Percentiles rank a stretch among this genome's conserved stretches.
Conservation (phyloP, 345 rosid genomes). For the Brassica incana region DNA sequence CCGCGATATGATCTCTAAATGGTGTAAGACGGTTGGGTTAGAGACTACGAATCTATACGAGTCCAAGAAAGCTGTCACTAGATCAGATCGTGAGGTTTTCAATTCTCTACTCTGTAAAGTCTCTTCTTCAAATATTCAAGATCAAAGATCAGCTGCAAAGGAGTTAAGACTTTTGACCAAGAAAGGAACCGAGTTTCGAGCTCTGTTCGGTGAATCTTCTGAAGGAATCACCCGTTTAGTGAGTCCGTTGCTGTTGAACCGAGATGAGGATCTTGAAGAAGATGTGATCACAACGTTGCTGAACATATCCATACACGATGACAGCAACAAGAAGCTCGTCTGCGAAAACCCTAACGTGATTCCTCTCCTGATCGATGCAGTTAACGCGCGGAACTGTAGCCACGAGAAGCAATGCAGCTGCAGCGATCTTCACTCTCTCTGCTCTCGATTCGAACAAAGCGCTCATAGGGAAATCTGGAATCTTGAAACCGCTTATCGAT, state of each 20-base stretch:
- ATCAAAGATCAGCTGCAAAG: conserved; percentile 77
- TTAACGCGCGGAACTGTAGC: conserved; percentile 64
- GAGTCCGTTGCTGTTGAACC: conserved; percentile 61
- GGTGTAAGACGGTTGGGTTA: conserved; percentile 74
- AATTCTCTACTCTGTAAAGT: conserved; percentile 63
- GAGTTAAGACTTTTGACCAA: conserved; percentile 75
- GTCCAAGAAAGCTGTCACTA: conserved; percentile 50
- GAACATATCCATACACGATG: conserved; percentile 90
- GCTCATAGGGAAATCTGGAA: conserved; percentile 76
- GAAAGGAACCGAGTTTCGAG: conserved; percentile 71
- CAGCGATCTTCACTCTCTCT: conserved; percentile 80
- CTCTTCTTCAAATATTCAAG: conserved; percentile 45
- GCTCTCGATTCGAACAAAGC: conserved; percentile 85
- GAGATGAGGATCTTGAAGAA: conserved; percentile 71
- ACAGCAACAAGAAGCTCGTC: conserved; percentile 85
- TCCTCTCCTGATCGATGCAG: conserved; percentile 72
- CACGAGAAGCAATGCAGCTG: conserved; percentile 92
- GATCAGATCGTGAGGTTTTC: conserved; percentile 65
- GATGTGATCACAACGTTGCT: conserved; percentile 83
- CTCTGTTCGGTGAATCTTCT: conserved; percentile 63
- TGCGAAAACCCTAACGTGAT: conserved; percentile 79
- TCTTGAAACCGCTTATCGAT: conserved; percentile 68
- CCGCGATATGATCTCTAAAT: conserved; percentile 74
- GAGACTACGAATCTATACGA: conserved; percentile 47
- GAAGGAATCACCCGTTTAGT: conserved; percentile 68